These are phyloP conservation scores for Zygosaccharomyces sapae DNA, from an alignment of 1,139 yeast genomes.

Conservation along the genomic window DNA sequence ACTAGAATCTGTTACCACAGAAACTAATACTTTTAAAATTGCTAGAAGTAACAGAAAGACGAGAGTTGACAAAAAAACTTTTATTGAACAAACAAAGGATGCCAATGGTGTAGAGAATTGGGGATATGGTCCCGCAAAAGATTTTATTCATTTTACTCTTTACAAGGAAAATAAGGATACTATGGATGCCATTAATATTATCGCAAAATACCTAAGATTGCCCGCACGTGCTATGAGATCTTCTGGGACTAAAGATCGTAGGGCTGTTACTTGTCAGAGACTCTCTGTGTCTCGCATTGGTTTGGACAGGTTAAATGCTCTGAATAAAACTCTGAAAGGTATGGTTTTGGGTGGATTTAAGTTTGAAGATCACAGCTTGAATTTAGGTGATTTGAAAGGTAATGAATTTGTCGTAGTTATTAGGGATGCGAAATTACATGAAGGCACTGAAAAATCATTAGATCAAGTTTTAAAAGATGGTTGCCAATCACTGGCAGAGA, in stretches of 20 bases:
- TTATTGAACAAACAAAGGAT: constrained; percentile 46
- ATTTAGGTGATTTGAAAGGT: constrained; percentile 79
- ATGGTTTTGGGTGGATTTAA: constrained; percentile 72
- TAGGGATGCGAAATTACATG: constrained; percentile 52
- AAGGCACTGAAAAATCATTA: constrained; percentile 26
- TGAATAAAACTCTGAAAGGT: constrained; percentile 72
- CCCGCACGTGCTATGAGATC: constrained; percentile 68
- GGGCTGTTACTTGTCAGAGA: constrained; percentile 91
- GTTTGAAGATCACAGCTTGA: constrained; percentile 59
- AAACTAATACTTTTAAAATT: constrained; percentile 59
- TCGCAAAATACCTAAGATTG: constrained; percentile 67
- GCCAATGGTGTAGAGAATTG: constrained; percentile 43
- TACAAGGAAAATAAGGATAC: constrained; percentile 96
- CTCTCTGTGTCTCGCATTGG: constrained; percentile 67
- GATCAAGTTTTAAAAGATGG: constrained; percentile 49
- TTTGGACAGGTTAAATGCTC: constrained; percentile 71
- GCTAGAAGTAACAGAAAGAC: constrained; percentile 45
- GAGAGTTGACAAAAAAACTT: constrained; percentile 39
- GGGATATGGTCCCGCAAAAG: constrained; percentile 64
- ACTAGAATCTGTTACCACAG: constrained; percentile 75
- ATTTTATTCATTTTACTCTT: constrained; percentile 70
- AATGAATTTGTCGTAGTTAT: constrained; percentile 83
- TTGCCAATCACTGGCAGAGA: constrained; percentile 52
- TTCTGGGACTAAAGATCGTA: constrained; percentile 95
- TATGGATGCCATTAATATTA: constrained; percentile 82